Base-by-base conservation (phyloP, 2,329 filamentous ascomycete species). In the Acrocalymma vagum region DNA sequence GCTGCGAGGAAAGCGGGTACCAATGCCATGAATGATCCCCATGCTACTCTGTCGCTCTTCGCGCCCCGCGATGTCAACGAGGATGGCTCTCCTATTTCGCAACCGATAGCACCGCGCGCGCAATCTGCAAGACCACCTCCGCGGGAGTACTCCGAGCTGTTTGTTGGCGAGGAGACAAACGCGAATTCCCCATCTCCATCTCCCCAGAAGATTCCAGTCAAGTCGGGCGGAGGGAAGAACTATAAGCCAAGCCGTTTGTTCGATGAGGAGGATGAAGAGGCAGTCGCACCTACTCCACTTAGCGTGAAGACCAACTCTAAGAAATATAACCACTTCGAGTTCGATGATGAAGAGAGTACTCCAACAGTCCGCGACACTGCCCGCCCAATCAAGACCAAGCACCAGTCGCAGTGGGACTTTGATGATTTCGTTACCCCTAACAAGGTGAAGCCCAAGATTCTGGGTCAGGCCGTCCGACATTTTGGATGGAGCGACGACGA, bases 281-380 rank as follows among this genome's bases (percentile, higher is more conserved):
- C 55, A n/a, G 34, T 51, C 10, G 42, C 47, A 13, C 48, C 52
- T 10, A 71, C 71, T 15, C 51, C 61, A 13, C 68, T 69, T 31
- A 67, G 77, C 53, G 73, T 74, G 73, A 82, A 86, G 60, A 85
- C 88, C 6, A 82, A 94, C 67, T 82, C 88, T 3, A 84, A 83
- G 63, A 95, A 90, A 70, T 96, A 85, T 73, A 78, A 87, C 43
- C 93, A 97, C 71, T 95, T 95, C 64, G 86, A 91, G 45, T 88
- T 95, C 63, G 83, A 80, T 42, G 85, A 90, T 53, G 67, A 67
- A 26, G 55, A 72, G 35, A 55, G 52, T 32, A 68, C 48, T 25
- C 60, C 59, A 47, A 64, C 63, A 46, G 62, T 58, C 22, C 55
- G 53, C 29, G 64, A 63, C 41, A 55, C 48, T 24, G 51, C 46